These are phyloP conservation scores for Suillus lakei DNA, from an alignment of 768 basidiomycete genomes.

Conservation along the genomic window DNA sequence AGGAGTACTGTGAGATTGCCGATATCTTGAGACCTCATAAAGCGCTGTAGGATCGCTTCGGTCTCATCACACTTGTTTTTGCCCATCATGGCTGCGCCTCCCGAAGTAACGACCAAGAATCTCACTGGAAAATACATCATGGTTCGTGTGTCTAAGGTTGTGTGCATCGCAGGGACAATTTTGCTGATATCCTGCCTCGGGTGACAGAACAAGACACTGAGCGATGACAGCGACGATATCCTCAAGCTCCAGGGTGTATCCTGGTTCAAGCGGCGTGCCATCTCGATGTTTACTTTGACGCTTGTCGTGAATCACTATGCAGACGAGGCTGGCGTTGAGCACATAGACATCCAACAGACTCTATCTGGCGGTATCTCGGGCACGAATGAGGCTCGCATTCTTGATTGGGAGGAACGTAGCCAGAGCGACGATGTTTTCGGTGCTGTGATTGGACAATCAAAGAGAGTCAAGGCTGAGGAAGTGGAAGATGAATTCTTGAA, in stretches of 20 bases:
- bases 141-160: slow-evolving; percentile 44
- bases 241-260: slow-evolving; percentile 72
- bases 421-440: slow-evolving; percentile 70
- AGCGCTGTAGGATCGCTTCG: no score
- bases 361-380: slow-evolving; percentile 66
- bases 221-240: slow-evolving; percentile 64
- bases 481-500: slow-evolving; percentile 48
- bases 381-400: slow-evolving; percentile 57
- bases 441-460: slow-evolving; percentile 54
- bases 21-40: background rate
- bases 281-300: slow-evolving; percentile 59
- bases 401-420: slow-evolving; percentile 59
- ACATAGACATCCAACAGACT: slow-evolving; percentile 68
- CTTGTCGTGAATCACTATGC: slow-evolving; percentile 68
- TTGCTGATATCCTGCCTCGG: slow-evolving; percentile 8
- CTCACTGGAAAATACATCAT: slow-evolving; percentile 65
- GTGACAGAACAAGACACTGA: slow-evolving; percentile 68
- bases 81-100: slow-evolving; percentile 66
- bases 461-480: slow-evolving; percentile 53
- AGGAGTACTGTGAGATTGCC: background rate
- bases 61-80: slow-evolving; percentile 3
- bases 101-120: slow-evolving; percentile 60
- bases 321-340: slow-evolving; percentile 61
- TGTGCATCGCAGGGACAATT: background rate
- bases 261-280: slow-evolving; percentile 72